phyloP scores from a whole-genome alignment of 805 yeast species.

The Kregervanrija pseudodelftensis region DNA sequence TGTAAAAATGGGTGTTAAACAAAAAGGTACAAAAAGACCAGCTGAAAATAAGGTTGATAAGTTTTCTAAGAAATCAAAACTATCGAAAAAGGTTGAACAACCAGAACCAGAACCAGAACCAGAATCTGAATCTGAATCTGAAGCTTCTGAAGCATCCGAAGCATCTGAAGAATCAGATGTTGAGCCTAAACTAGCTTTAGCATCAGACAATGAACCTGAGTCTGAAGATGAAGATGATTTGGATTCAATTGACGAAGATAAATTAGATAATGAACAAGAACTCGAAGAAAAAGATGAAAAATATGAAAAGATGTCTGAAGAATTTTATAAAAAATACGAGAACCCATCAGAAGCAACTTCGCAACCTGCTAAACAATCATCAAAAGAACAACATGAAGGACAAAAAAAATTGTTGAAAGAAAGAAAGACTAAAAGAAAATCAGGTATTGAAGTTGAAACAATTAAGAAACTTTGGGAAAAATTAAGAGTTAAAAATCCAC shows the following conservation, averaged over 20 bases:
- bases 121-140: constrained; percentile 5
- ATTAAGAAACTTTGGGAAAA: constrained; percentile 89
- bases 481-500: constrained; percentile 77
- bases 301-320: constrained; percentile 24
- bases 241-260: constrained; percentile 18
- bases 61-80: constrained; percentile 12
- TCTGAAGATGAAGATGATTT: constrained; percentile 25
- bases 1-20: constrained; percentile 13
- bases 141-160: constrained; percentile 5
- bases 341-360: constrained; percentile 16
- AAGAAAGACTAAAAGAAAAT: constrained; percentile 78
- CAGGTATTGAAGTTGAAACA: constrained; percentile 79
- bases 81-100: constrained; percentile 26
- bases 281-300: constrained; percentile 23
- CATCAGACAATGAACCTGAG: constrained; percentile 8
- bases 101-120: constrained; percentile 19
- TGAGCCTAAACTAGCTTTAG: constrained; percentile 8
- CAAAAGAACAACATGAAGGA: constrained; percentile 71
- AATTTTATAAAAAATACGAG: constrained; percentile 16
- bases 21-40: constrained; percentile 16
- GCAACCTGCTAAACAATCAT: constrained; percentile 35
- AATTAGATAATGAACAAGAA: constrained; percentile 23
- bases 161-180: constrained; percentile 7
- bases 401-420: constrained; percentile 73
- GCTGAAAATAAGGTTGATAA: constrained; percentile 8